A percentile compares a stretch with the other conserved stretches of the same genome.
phyloP scores from a whole-genome alignment of 495 filamentous ascomycete genomes.

The Clavariopsis aquatica region DNA sequence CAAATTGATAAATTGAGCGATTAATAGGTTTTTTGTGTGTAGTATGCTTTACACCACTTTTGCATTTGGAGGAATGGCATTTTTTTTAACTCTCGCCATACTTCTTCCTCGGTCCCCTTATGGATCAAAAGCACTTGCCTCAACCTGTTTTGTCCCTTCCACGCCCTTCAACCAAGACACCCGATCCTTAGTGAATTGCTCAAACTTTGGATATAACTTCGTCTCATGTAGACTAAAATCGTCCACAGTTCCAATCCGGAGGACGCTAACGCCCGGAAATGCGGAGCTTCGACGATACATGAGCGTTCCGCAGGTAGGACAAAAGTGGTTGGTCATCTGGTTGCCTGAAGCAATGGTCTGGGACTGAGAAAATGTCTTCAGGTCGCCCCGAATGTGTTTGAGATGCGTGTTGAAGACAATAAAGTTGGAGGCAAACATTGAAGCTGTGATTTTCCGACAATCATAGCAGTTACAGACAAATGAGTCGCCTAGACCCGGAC shows the following conservation, averaged over 20 bases:
- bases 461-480: slow-evolving; percentile 35
- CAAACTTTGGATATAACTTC: slow-evolving; percentile 20
- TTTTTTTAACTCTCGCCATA: too few species aligned
- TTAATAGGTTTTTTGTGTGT: too few species aligned
- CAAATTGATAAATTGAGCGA: too few species aligned
- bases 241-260: slow-evolving; percentile 35
- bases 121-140: slow-evolving; percentile 2
- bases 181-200: slow-evolving; percentile 21
- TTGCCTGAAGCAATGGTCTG: slow-evolving; percentile 14
- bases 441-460: slow-evolving; percentile 33
- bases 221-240: slow-evolving; percentile 34
- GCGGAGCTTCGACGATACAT: slow-evolving; percentile 33
- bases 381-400: slow-evolving; percentile 20
- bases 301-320: slow-evolving; percentile 24
- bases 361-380: slow-evolving; percentile 7
- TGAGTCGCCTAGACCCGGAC: slow-evolving; percentile 17
- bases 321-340: slow-evolving; percentile 30
- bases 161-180: slow-evolving; percentile 15
- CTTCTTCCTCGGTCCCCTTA: too few species aligned
- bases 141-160: slow-evolving; percentile 16
- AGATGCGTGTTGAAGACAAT: slow-evolving; percentile 19
- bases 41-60: too few species aligned
- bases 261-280: slow-evolving; percentile 20
- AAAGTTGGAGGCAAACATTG: slow-evolving; percentile 35
- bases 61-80: too few species aligned